phyloP scores from a whole-genome alignment of 495 filamentous ascomycete species.

The Letharia lupina region DNA sequence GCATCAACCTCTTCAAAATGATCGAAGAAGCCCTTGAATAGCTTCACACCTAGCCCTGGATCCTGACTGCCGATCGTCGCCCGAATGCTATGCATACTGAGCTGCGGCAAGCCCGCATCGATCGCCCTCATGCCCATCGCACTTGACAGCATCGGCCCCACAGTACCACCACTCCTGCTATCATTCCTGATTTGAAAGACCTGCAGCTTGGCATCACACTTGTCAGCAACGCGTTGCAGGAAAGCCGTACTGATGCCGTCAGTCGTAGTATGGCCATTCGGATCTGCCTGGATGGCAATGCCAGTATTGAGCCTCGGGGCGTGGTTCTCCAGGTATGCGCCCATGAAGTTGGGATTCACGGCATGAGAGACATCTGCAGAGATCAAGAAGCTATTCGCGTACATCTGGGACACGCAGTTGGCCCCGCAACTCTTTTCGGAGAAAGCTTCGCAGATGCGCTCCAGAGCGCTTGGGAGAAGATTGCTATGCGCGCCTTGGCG shows the following conservation, averaged over 20 bases:
- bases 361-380: constrained; percentile 92
- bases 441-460: constrained; percentile 71
- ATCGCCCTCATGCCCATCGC: constrained; percentile 76
- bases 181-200: constrained; percentile 95
- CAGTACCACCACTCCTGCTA: constrained; percentile 76
- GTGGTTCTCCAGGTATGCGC: constrained; percentile 74
- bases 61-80: constrained; percentile 83
- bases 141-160: constrained; percentile 83
- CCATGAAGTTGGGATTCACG: constrained; percentile 85
- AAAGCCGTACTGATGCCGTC: constrained; percentile 74
- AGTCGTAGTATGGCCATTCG: constrained; percentile 88
- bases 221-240: constrained; percentile 63
- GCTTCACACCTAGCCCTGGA: constrained; percentile 77
- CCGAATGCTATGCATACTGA: constrained; percentile 91
- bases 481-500: constrained; percentile 87
- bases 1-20: constrained; percentile 78
- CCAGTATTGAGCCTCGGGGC: constrained; percentile 85
- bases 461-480: constrained; percentile 70
- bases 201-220: constrained; percentile 62
- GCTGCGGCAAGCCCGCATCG: constrained; percentile 84
- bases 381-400: constrained; percentile 86
- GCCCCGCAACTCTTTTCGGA: constrained; percentile 44
- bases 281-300: constrained; percentile 73
- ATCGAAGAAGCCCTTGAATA: constrained; percentile 87
- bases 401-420: constrained; percentile 69